Base-by-base conservation (phyloP, 1,284 basidiomycete genomes). In the Taiwanofungus camphoratus region DNA sequence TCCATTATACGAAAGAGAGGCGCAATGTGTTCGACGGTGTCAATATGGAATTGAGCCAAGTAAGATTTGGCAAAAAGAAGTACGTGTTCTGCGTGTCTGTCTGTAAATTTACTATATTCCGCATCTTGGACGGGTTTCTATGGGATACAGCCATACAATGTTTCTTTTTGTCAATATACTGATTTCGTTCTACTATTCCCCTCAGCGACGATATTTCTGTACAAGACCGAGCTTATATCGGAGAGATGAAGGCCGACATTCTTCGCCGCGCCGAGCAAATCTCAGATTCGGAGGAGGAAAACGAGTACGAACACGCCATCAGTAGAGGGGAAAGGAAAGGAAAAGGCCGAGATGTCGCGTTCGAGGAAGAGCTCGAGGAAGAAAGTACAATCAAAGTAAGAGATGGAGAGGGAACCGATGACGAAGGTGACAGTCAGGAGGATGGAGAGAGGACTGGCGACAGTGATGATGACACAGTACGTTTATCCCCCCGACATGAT, bases 211-310 rank as follows among this genome's bases (percentile, higher is more conserved):
- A 74, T 22, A 69, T 68, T 2, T 52, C 62, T 18, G 56, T 77
- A 1, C 65, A 72, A 23, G 84, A 89, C 51, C 70, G 73, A 3
- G 65, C 72, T 1, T 80, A 82, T 53, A 74, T 82, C 3, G 81
- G 83, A 35, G 71, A 82, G 53, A 82, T 92, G 73, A 91, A 92
- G 56, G 78, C 77, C 0, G 82, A 83, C 44, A 91, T 92, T 51
- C 69, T 92, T 12, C 77, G 87, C 19, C 74, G 87, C 3, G 83
- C 79, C 0, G 83, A 90, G 54, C 77, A 71, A 18, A 76, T 89
- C 39, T 71, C 68, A 0, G 74, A 81, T 31, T 81, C 84, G 15
- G 83, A 81, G 13, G 76, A 77, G 1, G 71, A 70, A 5, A 54
- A 54, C 41, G 60, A 27, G 42, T 41, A 49, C 22, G 50, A 53